Base-by-base conservation (phyloP, 139 green algal species). In the Haematococcus sp. region DNA sequence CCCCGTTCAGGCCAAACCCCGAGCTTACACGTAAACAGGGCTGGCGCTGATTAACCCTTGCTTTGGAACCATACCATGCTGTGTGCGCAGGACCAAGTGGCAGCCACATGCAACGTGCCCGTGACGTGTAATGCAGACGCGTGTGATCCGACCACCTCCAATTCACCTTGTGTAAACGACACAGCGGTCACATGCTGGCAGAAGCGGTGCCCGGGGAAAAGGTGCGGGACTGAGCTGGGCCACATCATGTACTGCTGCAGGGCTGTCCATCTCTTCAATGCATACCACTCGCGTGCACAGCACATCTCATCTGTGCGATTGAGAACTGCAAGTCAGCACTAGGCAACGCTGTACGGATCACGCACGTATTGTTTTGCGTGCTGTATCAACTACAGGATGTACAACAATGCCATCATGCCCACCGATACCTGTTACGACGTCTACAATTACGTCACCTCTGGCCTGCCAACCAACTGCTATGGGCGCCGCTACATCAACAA, bases 381-480 rank as follows among this genome's bases (percentile, higher is more conserved):
- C 59, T 11, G 32, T 65, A 61, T 60, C 30, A 77, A 77, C 23
- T 77, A 31, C 40, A 49, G 40, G 32, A 81, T 81, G 75, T 81
- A 76, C 68, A 63, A 69, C 68, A 81, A 81, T 33, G 75, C 75
- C 49, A 81, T 81, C 75, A 68, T 81, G 67, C 75, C 75, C 1
- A 32, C 27, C 3, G 64, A 58, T 35, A 71, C 40, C 20, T 58
- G 40, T 31, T 69, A 52, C 23, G 63, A 69, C 20, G 35, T 71
- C 22, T 58, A 70, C 64, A 46, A 67, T 34, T 79, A 79, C 56
- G 27, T 25, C 28, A 79, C 73, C 1, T 70, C 54, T 1, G 73
- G 73, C 3, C 55, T 79, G 28, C 73, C 73, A 1, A 67, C 72
- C 27, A 79, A 79, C 54, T 79, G 75, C 75, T 81, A 81, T 49